A percentile compares a stretch with the other conserved stretches of the same genome.
phyloP scores from a whole-genome alignment of 805 yeast species.

The Spathaspora girioi region DNA sequence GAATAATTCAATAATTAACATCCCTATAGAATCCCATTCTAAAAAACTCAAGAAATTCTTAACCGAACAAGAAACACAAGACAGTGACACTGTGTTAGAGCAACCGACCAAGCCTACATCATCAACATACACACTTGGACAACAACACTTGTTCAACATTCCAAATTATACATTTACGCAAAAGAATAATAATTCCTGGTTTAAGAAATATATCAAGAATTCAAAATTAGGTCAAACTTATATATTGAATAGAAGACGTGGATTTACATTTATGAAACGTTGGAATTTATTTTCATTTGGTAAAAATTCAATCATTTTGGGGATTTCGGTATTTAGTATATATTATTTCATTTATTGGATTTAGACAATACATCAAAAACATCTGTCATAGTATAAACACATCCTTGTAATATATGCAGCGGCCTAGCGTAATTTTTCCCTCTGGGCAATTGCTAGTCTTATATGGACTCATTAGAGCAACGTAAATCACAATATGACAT shows the following conservation, averaged over 20 bases:
- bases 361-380: conserved; percentile 2
- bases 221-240: conserved; percentile 4
- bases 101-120: not conserved
- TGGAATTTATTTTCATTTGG: conserved; percentile 18
- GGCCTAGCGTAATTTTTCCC: no score
- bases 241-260: not conserved
- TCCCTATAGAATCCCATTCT: conserved; percentile 15
- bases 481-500: not conserved
- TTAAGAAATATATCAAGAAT: conserved; percentile 1
- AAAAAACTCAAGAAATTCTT: conserved; percentile 26
- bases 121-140: not conserved
- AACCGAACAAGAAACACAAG: conserved; percentile 23
- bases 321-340: conserved; percentile 14
- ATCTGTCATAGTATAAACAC: no score
- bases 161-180: conserved; percentile 25
- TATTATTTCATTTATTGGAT: conserved; percentile 22
- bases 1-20: not conserved
- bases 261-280: conserved; percentile 10
- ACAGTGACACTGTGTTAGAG: not conserved
- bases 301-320: conserved; percentile 18
- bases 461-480: no score
- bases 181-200: not conserved
- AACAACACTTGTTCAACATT: conserved; percentile 9
- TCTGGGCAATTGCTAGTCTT: no score
- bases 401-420: no score